Percentiles rank a stretch among this genome's conserved stretches.
Evolutionary conservation across 139 green algal species (phyloP).

Genomic region (Astrephomene gubernaculifera): DNA sequence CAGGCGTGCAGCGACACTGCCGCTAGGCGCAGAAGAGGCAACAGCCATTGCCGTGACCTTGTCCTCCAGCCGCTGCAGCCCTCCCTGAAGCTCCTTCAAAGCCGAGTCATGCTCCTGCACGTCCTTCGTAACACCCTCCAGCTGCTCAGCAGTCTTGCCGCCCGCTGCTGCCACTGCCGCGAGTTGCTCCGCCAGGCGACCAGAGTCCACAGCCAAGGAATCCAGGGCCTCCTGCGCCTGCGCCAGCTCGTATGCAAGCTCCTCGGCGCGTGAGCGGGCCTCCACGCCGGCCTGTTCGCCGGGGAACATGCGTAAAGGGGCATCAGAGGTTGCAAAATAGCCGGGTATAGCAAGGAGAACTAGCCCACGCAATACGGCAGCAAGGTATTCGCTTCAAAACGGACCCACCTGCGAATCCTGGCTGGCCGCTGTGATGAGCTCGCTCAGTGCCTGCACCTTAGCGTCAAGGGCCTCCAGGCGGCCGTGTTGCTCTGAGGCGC

Average conservation of each 20-base stretch:
- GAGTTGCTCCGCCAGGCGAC: constrained; percentile 35
- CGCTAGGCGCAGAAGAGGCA: too few relatives aligned
- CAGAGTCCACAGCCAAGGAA: not conserved
- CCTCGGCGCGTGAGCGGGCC: constrained; percentile 16
- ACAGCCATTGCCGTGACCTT: not conserved
- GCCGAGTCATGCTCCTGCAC: not conserved
- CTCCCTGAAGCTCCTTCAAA: not conserved
- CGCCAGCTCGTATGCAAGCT: constrained; percentile 32
- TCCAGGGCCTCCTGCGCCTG: constrained; percentile 36
- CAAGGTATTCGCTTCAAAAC: not conserved
- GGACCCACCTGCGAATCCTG: constrained; percentile 16
- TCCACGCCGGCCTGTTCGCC: constrained; percentile 4
- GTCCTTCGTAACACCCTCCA: not conserved
- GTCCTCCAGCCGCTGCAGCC: constrained; percentile 5
- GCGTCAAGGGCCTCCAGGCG: constrained; percentile 24
- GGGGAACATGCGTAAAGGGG: not conserved
- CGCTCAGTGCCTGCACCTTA: constrained; percentile 38
- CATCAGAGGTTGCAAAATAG: not conserved
- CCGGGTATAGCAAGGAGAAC: too few relatives aligned
- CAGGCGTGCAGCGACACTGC: too few relatives aligned
- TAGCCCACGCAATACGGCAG: too few relatives aligned
- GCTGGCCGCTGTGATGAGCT: constrained; percentile 35
- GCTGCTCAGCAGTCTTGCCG: not conserved
- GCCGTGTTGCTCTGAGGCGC: not conserved
- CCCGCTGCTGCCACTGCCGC: not conserved